Percentiles rank a stretch among this genome's conserved stretches.
phyloP scores from a whole-genome alignment of 2,329 filamentous ascomycete genomes.

The Pyrenophora seminiperda region DNA sequence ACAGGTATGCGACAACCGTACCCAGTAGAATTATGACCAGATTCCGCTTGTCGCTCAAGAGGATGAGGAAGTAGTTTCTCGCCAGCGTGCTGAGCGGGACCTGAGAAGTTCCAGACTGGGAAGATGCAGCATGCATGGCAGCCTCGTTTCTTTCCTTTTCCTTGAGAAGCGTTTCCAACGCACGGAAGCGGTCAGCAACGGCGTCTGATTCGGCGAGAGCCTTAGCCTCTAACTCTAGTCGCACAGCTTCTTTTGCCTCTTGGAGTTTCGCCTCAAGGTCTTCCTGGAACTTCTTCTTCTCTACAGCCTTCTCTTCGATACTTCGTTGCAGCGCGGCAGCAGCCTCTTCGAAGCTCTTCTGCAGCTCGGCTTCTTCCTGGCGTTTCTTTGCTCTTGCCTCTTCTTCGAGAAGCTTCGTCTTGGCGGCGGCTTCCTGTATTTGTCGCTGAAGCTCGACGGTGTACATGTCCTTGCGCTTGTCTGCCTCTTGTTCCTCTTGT shows the following conservation, averaged over 20 bases:
- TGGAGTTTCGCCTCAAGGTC: conserved; percentile 36
- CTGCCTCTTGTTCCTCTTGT: conserved; percentile 49
- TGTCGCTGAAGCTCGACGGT: conserved; percentile 40
- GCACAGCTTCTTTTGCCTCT: conserved; percentile 41
- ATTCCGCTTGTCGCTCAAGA: conserved; percentile 60
- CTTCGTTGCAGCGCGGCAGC: conserved; percentile 33
- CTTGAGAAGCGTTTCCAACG: conserved; percentile 36
- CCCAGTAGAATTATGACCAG: conserved; percentile 56
- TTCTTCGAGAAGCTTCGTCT: conserved; percentile 34
- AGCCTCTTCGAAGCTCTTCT: conserved; percentile 35
- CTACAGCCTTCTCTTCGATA: conserved; percentile 34
- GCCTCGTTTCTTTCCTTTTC: conserved; percentile 20
- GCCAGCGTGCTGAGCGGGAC: conserved; percentile 59
- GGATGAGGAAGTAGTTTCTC: conserved; percentile 59
- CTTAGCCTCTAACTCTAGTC: conserved; percentile 40
- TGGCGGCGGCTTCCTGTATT: conserved; percentile 40
- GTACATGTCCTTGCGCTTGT: conserved; percentile 36
- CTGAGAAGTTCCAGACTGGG: conserved; percentile 36
- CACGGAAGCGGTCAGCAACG: conserved; percentile 38
- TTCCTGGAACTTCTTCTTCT: conserved; percentile 37
- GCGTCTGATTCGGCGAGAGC: conserved; percentile 34
- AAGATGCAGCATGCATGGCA: conserved; percentile 16
- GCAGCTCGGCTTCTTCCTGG: conserved; percentile 33
- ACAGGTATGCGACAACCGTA: conserved; percentile 51
- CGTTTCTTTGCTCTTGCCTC: conserved; percentile 33